phyloP scores from a whole-genome alignment of 768 basidiomycete species.

The Lentinula raphanica region DNA sequence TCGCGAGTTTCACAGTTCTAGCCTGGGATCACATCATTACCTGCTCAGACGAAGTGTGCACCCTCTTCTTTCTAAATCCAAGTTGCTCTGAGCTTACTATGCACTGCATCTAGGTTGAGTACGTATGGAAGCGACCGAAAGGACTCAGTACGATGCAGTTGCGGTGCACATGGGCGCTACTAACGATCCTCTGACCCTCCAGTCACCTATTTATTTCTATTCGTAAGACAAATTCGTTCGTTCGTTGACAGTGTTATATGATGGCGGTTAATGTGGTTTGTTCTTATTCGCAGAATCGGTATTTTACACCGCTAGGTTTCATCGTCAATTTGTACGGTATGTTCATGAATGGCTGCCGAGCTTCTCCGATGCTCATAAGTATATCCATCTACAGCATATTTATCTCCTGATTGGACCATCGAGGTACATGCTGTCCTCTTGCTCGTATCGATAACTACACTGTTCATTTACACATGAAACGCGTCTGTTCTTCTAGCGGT shows the following conservation, averaged over 20 bases:
- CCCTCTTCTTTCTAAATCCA: background rate
- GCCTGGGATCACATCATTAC: slow-evolving; percentile 1
- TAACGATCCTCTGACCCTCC: background rate
- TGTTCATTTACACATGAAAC: background rate
- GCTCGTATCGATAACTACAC: too few species aligned
- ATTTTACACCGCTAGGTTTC: background rate
- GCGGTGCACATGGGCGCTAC: too few species aligned
- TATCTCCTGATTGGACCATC: background rate
- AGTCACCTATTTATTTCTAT: background rate
- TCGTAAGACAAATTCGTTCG: background rate
- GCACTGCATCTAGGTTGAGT: background rate
- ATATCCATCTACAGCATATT: background rate
- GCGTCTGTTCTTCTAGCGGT: background rate
- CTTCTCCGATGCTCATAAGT: background rate
- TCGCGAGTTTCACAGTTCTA: background rate
- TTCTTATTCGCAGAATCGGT: background rate
- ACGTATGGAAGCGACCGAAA: slow-evolving; percentile 1
- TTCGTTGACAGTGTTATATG: too few species aligned
- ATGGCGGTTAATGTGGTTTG: too few species aligned
- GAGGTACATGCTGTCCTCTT: too few species aligned
- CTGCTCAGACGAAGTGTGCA: background rate
- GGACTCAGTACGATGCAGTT: background rate
- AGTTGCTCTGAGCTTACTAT: background rate
- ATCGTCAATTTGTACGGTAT: background rate
- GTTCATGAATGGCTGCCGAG: too few species aligned